Evolutionary conservation across 129 eudicot genomes (phyloP).

Genomic region (Ambrosia trifida): DNA sequence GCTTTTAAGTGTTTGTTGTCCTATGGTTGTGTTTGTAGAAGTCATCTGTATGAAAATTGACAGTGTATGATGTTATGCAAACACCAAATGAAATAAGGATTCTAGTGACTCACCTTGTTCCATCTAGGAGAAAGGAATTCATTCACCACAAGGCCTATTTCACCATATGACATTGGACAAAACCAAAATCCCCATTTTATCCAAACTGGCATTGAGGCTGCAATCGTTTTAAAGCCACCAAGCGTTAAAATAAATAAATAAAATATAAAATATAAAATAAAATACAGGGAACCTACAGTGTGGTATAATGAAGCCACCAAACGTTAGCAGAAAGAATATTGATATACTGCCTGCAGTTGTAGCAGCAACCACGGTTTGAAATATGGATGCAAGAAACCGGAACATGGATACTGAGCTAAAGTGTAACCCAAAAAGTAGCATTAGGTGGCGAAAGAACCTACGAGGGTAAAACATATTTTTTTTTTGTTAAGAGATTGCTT

Average conservation of each 20-base stretch:
- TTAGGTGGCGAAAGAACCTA: slow-evolving; percentile 68
- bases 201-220: slow-evolving; percentile 89
- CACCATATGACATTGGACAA: slow-evolving; percentile 73
- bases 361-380: slow-evolving; percentile 47
- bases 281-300: slow-evolving; percentile 37
- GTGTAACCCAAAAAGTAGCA: slow-evolving; percentile 53
- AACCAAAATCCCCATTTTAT: slow-evolving; percentile 80
- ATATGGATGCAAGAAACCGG: slow-evolving; percentile 64
- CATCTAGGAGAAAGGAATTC: slow-evolving; percentile 81
- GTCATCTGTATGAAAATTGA: slow-evolving; percentile 20
- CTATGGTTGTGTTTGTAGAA: slow-evolving; percentile 46
- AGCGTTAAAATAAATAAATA: no score
- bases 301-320: slow-evolving; percentile 73
- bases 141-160: slow-evolving; percentile 66
- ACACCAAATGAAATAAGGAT: not conserved
- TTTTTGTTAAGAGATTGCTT: no score
- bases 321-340: slow-evolving; percentile 38
- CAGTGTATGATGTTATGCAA: not conserved
- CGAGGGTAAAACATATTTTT: not conserved
- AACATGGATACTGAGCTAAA: slow-evolving; percentile 59
- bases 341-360: slow-evolving; percentile 48
- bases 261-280: no score
- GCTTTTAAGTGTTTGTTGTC: slow-evolving; percentile 44
- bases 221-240: slow-evolving; percentile 2
- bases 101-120: slow-evolving; percentile 49